These are phyloP conservation scores for Pseudogymnoascus sp. DNA, from an alignment of 2,329 filamentous ascomycete genomes.

Conservation along the genomic window DNA sequence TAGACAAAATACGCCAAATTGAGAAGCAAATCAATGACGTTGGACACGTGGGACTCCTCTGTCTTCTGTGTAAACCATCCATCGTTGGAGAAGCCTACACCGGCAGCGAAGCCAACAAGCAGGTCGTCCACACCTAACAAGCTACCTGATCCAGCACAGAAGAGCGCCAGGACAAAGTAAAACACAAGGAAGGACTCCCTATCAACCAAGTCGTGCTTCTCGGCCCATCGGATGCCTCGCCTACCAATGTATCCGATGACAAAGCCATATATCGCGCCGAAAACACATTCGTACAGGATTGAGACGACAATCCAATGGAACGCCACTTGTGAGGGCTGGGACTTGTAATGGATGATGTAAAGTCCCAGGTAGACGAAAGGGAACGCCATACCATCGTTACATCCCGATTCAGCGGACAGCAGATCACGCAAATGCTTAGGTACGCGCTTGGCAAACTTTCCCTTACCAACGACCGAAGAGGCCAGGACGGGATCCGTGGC, in stretches of 20 bases:
- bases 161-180: slow-evolving; percentile 93
- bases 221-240: slow-evolving; percentile 81
- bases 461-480: slow-evolving; percentile 96
- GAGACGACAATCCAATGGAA: slow-evolving; percentile 85
- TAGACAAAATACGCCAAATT: slow-evolving; percentile 98
- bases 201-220: slow-evolving; percentile 79
- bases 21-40: slow-evolving; percentile 95
- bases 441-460: slow-evolving; percentile 95
- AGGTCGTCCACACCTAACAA: slow-evolving; percentile 88
- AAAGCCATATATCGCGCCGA: slow-evolving; percentile 85
- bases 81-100: slow-evolving; percentile 98
- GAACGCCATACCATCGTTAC: slow-evolving; percentile 99
- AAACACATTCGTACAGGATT: slow-evolving; percentile 90
- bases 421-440: slow-evolving; percentile 95
- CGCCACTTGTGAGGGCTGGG: slow-evolving; percentile 57
- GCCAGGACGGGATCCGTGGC: slow-evolving; percentile 95
- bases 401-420: slow-evolving; percentile 91
- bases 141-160: slow-evolving; percentile 89
- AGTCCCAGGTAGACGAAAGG: slow-evolving; percentile 91
- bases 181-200: slow-evolving; percentile 96
- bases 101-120: slow-evolving; percentile 86
- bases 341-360: slow-evolving; percentile 78
- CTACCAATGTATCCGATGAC: slow-evolving; percentile 80
- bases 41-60: slow-evolving; percentile 95
- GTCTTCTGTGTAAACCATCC: slow-evolving; percentile 99